Percentiles rank a stretch among this genome's conserved stretches.
These are phyloP conservation scores for Beauveria pseudobassiana DNA, from an alignment of 2,329 filamentous ascomycete genomes.

Conservation along the genomic window DNA sequence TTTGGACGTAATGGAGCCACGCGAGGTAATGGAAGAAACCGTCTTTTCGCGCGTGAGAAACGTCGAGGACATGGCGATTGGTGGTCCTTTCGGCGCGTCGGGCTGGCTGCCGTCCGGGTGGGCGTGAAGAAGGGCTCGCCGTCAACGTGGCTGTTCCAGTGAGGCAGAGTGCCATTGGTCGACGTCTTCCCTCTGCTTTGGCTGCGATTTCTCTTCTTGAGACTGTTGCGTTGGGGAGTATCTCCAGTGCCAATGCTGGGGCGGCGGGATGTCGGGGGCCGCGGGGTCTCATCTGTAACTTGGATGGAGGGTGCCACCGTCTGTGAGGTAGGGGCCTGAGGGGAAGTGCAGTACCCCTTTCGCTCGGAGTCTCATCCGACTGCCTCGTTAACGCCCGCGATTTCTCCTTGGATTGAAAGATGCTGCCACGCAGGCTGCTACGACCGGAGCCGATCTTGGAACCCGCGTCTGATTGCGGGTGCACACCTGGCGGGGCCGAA, in stretches of 20 bases:
- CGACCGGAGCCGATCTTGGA: constrained; percentile 67
- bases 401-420: constrained; percentile 58
- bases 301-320: constrained; percentile 63
- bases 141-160: constrained; percentile 37
- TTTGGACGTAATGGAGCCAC: constrained; percentile 33
- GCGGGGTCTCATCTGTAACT: constrained; percentile 59
- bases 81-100: constrained; percentile 38
- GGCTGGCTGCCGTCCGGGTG: constrained; percentile 30
- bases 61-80: constrained; percentile 26
- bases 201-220: constrained; percentile 47
- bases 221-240: constrained; percentile 41
- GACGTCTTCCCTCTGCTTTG: constrained; percentile 37
- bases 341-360: constrained; percentile 27
- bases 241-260: constrained; percentile 18
- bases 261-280: constrained; percentile 27
- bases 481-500: constrained; percentile 37
- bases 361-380: constrained; percentile 27
- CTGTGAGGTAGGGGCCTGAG: constrained; percentile 33
- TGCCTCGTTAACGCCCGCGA: constrained; percentile 35
- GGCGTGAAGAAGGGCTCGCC: constrained; percentile 46
- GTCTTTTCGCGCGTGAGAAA: constrained; percentile 37
- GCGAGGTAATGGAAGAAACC: constrained; percentile 38
- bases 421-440: constrained; percentile 63
- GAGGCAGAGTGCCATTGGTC: constrained; percentile 33
- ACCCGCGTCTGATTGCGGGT: constrained; percentile 44